Evolutionary conservation across 345 rosid genomes (phyloP), one percentile per base, ranked within the genome.

Genomic region (Citrus maxima): DNA sequence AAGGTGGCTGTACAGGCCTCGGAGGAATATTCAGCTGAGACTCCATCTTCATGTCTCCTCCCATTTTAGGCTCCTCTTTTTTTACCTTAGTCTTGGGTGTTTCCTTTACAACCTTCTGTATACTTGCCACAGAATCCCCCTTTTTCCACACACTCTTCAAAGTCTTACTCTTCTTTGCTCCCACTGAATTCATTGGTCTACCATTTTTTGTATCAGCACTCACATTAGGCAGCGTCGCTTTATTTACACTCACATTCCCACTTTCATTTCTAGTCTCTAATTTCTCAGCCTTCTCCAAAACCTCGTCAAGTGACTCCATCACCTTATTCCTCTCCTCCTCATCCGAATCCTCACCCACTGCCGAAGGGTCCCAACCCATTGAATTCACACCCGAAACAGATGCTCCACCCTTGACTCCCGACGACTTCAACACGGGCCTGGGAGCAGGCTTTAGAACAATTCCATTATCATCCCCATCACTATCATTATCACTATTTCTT

Each of bases 101-200:
- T 83, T 89, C 85, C 83, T 90, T 83, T 2, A 89, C 95, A 83
- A 88, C 87, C 86, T 84, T 95, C 59, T 88, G 88, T 79, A 89
- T 86, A 40, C 75, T 77, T 30, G 88, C 88, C 27, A 92, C 90
- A 13, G 88, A 78, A 82, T 96, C 99, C 14, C 99, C 98, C 84
- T 93, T 96, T 71, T 93, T 86, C 99, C 99, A 96, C 73, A 96
- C 99, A 77, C 97, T 96, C 92, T 89, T 96, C 87, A 89, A 74
- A 71, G 94, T 84, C 80, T 96, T 93, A 42, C 88, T 78, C 73
- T 85, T 90, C 81, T 78, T 79, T 56, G 82, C 81, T 27, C 77
- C 86, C 14, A 46, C 80, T 7, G 87, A 77, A 80, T 62, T 84
- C 49, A 61, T 83, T 2, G 80, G 70, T 59, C 81, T 82, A 32